Evolutionary conservation across 83 land plant genomes (phyloP), one percentile per base, ranked within the genome.

Genomic region (Isoetes engelmannii): DNA sequence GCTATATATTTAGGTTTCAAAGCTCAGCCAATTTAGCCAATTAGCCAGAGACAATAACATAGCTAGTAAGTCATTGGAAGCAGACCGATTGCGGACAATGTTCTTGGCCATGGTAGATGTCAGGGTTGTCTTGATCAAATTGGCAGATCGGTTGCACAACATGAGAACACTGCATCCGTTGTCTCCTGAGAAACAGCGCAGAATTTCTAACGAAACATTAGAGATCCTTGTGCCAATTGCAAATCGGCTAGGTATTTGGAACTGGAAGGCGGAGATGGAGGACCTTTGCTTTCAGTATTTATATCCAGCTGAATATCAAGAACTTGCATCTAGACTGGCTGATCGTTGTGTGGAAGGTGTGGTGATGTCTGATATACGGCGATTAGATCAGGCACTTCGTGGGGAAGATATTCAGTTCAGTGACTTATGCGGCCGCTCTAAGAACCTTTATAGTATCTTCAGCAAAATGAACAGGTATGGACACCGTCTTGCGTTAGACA

Each of bases 121-220:
- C 4, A 79, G 99, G 44, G 99, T 90, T 48, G 99, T 94, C 4
- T 84, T 94, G 4, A 84, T 94, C 48, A 94, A 94, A 67, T 81
- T 94, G 37, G 99, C 99, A 9, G 99, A 94, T 77, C 77, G 99
- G 55, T 73, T 94, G 81, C 99, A 94, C 60, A 94, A 94, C 76
- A 83, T 94, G 99, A 83, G 84, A 81, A 94, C 99, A 3, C 66
- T 94, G 63, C 89, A 82, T 46, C 89, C 99, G 57, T 76, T 94
- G 50, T 80, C 92, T 19, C 43, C 77, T 37, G 61, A 20, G 45
- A 94, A 90, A 72, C 97, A 85, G 71, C 77, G 76, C 45, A 84
- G 99, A 28, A 86, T 94, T 77, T 96, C 99, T 12, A 88, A 85
- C 68, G 99, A 94, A 72, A 94, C 97, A 9, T 69, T 94, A 70